These are phyloP conservation scores for Grosmannia clavigera DNA, from an alignment of 2,329 filamentous ascomycete genomes.

Conservation along the genomic window DNA sequence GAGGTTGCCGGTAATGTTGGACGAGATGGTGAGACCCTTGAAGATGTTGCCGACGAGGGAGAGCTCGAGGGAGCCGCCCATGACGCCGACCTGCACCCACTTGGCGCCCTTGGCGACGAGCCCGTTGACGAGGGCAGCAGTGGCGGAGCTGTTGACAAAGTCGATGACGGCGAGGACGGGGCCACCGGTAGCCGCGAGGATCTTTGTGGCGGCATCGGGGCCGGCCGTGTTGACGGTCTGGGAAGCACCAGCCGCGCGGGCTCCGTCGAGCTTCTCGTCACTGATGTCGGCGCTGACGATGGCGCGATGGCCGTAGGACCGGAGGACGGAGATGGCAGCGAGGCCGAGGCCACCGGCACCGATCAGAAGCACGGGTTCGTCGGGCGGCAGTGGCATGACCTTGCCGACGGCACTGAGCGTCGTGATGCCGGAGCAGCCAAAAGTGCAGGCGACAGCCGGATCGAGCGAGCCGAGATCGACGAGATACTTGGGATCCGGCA, in stretches of 20 bases:
- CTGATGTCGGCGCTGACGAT: slow-evolving; percentile 5
- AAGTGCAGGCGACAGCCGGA: slow-evolving; percentile 6
- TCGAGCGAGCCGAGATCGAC: slow-evolving; percentile 4
- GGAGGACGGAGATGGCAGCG: slow-evolving; percentile 3
- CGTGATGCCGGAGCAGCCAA: slow-evolving; percentile 7
- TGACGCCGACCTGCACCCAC: slow-evolving; percentile 9
- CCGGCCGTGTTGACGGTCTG: slow-evolving; percentile 9
- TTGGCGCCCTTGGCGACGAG: slow-evolving; percentile 6
- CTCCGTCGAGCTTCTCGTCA: slow-evolving; percentile 3
- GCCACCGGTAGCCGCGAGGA: slow-evolving; percentile 11
- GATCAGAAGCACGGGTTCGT: slow-evolving; percentile 5
- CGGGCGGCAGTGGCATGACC: slow-evolving; percentile 4
- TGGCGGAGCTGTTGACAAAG: slow-evolving; percentile 7
- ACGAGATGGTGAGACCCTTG: slow-evolving; percentile 7
- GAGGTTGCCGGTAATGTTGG: slow-evolving; percentile 6
- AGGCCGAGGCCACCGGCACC: slow-evolving; percentile 7
- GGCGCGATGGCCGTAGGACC: slow-evolving; percentile 2
- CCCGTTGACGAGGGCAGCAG: slow-evolving; percentile 2
- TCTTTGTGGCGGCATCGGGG: slow-evolving; percentile 9
- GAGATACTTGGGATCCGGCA: slow-evolving; percentile 6
- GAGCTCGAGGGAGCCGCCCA: slow-evolving; percentile 5
- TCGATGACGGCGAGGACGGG: slow-evolving; percentile 6
- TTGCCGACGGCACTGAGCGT: slow-evolving; percentile 6
- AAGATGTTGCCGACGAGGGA: slow-evolving; percentile 6
- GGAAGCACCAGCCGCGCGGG: slow-evolving; percentile 10